These are phyloP conservation scores for Lactarius evosmus DNA, from an alignment of 768 basidiomycete genomes.

Conservation along the genomic window DNA sequence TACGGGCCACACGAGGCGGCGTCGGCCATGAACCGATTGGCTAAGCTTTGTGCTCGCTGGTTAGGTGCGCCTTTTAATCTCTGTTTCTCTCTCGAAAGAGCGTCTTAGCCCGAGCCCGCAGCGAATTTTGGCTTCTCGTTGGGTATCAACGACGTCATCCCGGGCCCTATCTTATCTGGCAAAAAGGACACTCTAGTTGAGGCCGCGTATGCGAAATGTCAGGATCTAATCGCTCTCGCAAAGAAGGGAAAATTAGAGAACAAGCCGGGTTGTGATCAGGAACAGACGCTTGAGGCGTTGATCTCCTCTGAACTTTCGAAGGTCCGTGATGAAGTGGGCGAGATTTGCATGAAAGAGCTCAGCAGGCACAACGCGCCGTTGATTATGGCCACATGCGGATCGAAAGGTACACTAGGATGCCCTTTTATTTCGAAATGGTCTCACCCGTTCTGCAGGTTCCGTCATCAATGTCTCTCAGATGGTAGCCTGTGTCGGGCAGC, in stretches of 20 bases:
- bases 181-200: conserved; percentile 87
- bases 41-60: conserved; percentile 93
- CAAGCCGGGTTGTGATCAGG: conserved; percentile 96
- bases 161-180: conserved; percentile 73
- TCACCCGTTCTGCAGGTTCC: conserved; percentile 61
- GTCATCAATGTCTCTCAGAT: conserved; percentile 99
- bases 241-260: conserved; percentile 92
- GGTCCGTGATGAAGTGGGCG: conserved; percentile 93
- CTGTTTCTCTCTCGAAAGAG: not conserved
- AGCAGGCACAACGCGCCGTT: conserved; percentile 94
- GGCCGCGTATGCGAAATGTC: conserved; percentile 83
- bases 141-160: conserved; percentile 98
- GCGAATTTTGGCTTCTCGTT: conserved; percentile 97
- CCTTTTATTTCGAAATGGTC: conserved; percentile 4
- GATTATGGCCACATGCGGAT: conserved; percentile 99
- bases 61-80: conserved; percentile 53
- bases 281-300: conserved; percentile 94
- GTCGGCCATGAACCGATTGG: conserved; percentile 90
- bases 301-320: conserved; percentile 92
- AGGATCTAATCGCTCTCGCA: conserved; percentile 81
- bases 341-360: conserved; percentile 98
- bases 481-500: conserved; percentile 99
- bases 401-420: conserved; percentile 64
- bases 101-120: conserved; percentile 36
- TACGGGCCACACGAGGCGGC: conserved; percentile 95